phyloP scores from a whole-genome alignment of 1,284 basidiomycete genomes.

The Irpex sp. region DNA sequence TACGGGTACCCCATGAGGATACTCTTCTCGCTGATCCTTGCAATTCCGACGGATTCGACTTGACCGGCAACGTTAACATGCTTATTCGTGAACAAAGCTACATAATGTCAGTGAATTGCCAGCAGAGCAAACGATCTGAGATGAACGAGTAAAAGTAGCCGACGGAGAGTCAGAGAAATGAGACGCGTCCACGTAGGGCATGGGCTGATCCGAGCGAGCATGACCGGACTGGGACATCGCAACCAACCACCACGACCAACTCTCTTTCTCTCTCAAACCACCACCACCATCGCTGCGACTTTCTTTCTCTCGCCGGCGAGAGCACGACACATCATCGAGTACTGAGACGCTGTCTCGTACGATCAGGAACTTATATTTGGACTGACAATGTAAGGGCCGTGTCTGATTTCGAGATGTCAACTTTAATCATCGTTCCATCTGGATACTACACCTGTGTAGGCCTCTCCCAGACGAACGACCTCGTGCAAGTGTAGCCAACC shows the following conservation, averaged over 20 bases:
- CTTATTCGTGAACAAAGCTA: background rate
- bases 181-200: background rate
- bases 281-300: background rate
- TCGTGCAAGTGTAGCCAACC: conserved; percentile 75
- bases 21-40: no score
- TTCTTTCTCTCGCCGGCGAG: conserved; percentile 16
- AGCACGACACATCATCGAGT: background rate
- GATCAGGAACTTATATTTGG: background rate
- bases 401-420: conserved; percentile 2
- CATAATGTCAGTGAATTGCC: background rate
- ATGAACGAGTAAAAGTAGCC: background rate
- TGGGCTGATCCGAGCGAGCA: background rate
- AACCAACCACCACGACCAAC: background rate
- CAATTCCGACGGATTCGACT: no score
- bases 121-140: background rate
- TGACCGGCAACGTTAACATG: background rate
- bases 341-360: background rate
- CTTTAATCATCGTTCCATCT: background rate
- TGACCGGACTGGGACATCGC: background rate
- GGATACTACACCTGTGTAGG: conserved; percentile 36
- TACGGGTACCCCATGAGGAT: no score
- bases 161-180: background rate
- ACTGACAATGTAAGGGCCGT: background rate
- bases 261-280: conserved; percentile 1
- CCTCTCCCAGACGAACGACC: conserved; percentile 80